Evolutionary conservation across 1,139 yeast species (phyloP).

Genomic region (Blastobotrys buckinghamii): DNA sequence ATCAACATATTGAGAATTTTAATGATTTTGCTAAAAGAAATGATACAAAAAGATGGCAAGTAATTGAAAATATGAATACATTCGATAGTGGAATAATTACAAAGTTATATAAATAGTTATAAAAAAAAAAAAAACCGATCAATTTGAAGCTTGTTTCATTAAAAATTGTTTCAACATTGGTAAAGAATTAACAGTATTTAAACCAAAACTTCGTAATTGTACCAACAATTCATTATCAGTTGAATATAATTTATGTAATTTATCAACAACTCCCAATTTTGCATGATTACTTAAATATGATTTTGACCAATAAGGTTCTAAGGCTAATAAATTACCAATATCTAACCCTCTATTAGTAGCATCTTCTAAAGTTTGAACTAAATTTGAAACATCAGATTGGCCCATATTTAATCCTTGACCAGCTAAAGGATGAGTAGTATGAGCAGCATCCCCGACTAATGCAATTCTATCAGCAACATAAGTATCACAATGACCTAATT

Average conservation of each 20-base stretch:
- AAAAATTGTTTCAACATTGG: constrained; percentile 56
- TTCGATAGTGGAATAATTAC: no score
- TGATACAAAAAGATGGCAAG: no score
- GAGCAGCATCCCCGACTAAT: constrained; percentile 96
- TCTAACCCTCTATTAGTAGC: constrained; percentile 80
- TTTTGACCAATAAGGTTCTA: constrained; percentile 80
- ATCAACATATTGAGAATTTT: no score
- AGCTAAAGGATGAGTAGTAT: constrained; percentile 93
- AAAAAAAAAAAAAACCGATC: not conserved
- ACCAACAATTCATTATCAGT: constrained; percentile 72
- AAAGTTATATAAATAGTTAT: no score
- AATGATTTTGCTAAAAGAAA: no score
- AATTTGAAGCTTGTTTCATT: constrained; percentile 43
- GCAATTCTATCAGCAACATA: constrained; percentile 84
- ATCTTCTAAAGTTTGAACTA: constrained; percentile 61
- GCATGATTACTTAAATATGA: constrained; percentile 77
- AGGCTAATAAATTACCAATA: constrained; percentile 73
- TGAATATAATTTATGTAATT: constrained; percentile 80
- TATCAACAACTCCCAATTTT: constrained; percentile 83
- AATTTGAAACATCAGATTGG: constrained; percentile 79
- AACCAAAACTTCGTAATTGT: constrained; percentile 66
- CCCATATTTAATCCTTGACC: constrained; percentile 99
- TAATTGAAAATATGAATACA: no score
- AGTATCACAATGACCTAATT: constrained; percentile 84
- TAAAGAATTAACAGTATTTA: constrained; percentile 58